A percentile compares a stretch with the other conserved stretches of the same genome.
These are phyloP conservation scores for Lipomyces yamanashiensis DNA, from an alignment of 805 yeast genomes.

Conservation along the genomic window DNA sequence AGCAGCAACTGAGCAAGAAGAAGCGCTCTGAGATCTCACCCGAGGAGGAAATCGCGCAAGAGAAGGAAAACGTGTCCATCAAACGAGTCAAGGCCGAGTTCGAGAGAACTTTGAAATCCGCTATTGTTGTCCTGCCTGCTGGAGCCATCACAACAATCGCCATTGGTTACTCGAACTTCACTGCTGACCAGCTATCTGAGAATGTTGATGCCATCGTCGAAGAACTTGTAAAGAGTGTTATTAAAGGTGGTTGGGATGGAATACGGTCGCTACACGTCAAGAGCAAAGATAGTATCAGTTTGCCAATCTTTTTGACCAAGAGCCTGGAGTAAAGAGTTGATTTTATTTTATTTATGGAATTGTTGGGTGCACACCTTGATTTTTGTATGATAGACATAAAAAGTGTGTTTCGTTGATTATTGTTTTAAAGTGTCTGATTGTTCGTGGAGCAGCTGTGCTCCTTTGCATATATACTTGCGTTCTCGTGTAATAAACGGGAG, in stretches of 20 bases:
- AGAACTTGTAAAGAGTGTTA: constrained; percentile 34
- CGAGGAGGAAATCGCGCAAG: constrained; percentile 34
- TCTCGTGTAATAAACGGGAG: too few species aligned
- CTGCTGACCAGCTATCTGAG: constrained; percentile 57
- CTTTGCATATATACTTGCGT: too few species aligned
- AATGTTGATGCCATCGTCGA: constrained; percentile 63
- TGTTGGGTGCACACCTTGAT: background rate
- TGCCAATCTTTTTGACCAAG: constrained; percentile 79
- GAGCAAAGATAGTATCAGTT: constrained; percentile 72
- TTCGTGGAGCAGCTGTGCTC: too few species aligned
- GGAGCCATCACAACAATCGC: constrained; percentile 69
- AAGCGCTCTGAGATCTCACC: constrained; percentile 20
- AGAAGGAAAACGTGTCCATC: constrained; percentile 51
- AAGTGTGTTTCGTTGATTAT: background rate
- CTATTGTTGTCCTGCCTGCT: constrained; percentile 70
- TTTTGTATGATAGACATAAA: constrained; percentile 1
- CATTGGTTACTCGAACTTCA: constrained; percentile 60
- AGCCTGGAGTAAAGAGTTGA: constrained; percentile 45
- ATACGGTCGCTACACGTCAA: constrained; percentile 61
- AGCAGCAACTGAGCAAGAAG: constrained; percentile 21
- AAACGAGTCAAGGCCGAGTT: constrained; percentile 63
- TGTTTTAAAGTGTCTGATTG: background rate
- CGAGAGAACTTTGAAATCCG: constrained; percentile 59
- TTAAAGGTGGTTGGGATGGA: constrained; percentile 43
- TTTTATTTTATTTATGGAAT: background rate